Evolutionary conservation across 768 basidiomycete genomes (phyloP).

Genomic region (Mycena rebaudengoi): DNA sequence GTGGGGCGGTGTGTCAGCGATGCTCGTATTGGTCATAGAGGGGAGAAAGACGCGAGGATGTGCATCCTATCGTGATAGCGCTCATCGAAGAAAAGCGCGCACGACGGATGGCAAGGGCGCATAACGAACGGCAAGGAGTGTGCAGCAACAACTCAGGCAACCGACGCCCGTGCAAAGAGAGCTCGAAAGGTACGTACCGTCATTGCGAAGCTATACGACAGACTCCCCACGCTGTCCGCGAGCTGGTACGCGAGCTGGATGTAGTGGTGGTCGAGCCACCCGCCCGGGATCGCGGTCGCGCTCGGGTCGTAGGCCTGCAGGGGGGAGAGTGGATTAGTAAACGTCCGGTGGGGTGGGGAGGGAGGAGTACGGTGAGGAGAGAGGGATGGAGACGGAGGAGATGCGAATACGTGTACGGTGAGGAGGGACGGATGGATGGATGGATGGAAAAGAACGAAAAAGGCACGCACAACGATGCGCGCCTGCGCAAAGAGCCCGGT

Average conservation of each 20-base stretch:
- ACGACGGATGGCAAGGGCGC: too few species aligned
- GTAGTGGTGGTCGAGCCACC: constrained; percentile 87
- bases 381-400: too few species aligned
- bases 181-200: constrained; percentile 57
- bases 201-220: constrained; percentile 78
- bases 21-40: too few species aligned
- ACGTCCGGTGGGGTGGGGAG: too few species aligned
- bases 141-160: too few species aligned
- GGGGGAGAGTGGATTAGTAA: background rate
- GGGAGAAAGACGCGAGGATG: background rate
- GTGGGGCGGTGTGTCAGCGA: background rate
- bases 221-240: constrained; percentile 73
- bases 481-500: constrained; percentile 90
- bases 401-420: too few species aligned
- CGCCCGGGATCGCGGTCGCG: constrained; percentile 68
- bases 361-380: too few species aligned
- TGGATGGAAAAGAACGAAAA: background rate
- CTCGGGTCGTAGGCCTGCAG: constrained; percentile 74
- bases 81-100: too few species aligned
- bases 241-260: constrained; percentile 88
- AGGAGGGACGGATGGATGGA: too few species aligned
- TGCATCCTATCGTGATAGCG: too few species aligned
- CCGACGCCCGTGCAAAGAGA: background rate
- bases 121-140: too few species aligned
- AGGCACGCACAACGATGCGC: constrained; percentile 62